phyloP scores from a whole-genome alignment of 805 yeast species.

The Yamadazyma scolyti region DNA sequence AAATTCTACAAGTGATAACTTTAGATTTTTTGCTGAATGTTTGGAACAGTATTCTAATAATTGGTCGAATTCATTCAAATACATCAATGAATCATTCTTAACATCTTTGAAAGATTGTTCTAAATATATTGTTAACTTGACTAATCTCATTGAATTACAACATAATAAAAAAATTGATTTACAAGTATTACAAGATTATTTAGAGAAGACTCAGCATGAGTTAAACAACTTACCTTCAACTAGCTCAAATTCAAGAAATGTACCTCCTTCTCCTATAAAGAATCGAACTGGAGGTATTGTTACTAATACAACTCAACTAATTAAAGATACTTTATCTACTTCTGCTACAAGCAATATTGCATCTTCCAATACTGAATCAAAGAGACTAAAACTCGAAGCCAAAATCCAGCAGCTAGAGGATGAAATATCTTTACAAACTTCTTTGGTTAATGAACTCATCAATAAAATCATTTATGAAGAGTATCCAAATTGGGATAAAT shows the following conservation, averaged over 20 bases:
- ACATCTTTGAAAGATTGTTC: conserved; percentile 84
- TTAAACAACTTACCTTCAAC: conserved; percentile 31
- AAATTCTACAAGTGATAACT: conserved; percentile 17
- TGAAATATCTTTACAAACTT: conserved; percentile 42
- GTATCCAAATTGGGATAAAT: conserved; percentile 67
- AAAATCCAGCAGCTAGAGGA: conserved; percentile 41
- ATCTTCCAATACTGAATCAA: conserved; percentile 40
- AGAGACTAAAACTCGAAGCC: conserved; percentile 39
- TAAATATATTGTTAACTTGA: conserved; percentile 50
- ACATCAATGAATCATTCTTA: conserved; percentile 74
- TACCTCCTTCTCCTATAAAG: conserved; percentile 32
- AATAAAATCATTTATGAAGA: conserved; percentile 45
- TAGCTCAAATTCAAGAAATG: conserved; percentile 7
- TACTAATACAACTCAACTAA: conserved; percentile 39
- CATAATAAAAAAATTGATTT: conserved; percentile 90
- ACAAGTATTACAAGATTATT: conserved; percentile 79
- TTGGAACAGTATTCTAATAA: conserved; percentile 35
- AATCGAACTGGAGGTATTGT: conserved; percentile 30
- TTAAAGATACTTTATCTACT: conserved; percentile 49
- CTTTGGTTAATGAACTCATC: conserved; percentile 45
- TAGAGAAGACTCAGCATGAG: conserved; percentile 67
- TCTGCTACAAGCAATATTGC: conserved; percentile 42
- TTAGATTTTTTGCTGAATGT: conserved; percentile 34
- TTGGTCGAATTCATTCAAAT: conserved; percentile 40
- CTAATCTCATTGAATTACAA: conserved; percentile 69